Conservation (phyloP, 2,329 filamentous ascomycete genomes). For the Xylaria sp. region DNA sequence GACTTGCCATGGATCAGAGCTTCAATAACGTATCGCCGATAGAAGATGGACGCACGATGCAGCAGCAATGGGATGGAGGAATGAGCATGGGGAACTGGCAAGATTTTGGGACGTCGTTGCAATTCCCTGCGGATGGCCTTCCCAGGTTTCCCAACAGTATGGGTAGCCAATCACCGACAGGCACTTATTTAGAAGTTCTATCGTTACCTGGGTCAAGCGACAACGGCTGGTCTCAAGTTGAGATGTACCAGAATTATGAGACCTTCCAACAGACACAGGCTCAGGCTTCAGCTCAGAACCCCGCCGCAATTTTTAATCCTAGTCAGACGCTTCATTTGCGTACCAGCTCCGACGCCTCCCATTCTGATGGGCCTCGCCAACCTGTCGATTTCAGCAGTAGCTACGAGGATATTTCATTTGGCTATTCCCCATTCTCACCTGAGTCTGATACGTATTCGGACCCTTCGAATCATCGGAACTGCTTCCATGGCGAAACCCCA, state of each 20-base stretch:
- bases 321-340: constrained; percentile 89
- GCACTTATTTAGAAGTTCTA: constrained; percentile 84
- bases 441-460: constrained; percentile 80
- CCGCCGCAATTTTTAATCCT: constrained; percentile 86
- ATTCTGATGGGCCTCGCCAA: constrained; percentile 71
- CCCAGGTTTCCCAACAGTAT: constrained; percentile 55
- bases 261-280: constrained; percentile 65
- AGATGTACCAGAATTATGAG: constrained; percentile 78
- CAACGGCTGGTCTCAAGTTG: constrained; percentile 86
- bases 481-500: constrained; percentile 66
- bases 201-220: constrained; percentile 87
- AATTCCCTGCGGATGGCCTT: constrained; percentile 55
- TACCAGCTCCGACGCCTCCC: constrained; percentile 85
- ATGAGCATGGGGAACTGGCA: constrained; percentile 78
- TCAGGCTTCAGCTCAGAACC: constrained; percentile 61
- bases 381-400: constrained; percentile 75
- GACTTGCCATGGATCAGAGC: constrained; percentile 69
- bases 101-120: constrained; percentile 76
- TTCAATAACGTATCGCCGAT: constrained; percentile 69
- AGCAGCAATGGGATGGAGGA: constrained; percentile 61
- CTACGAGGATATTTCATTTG: constrained; percentile 82
- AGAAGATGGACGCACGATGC: constrained; percentile 66
- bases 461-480: constrained; percentile 67
- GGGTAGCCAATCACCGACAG: constrained; percentile 75
- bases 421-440: constrained; percentile 83